These are phyloP conservation scores for Clonostachys chloroleuca DNA, from an alignment of 2,329 filamentous ascomycete species.

Conservation along the genomic window DNA sequence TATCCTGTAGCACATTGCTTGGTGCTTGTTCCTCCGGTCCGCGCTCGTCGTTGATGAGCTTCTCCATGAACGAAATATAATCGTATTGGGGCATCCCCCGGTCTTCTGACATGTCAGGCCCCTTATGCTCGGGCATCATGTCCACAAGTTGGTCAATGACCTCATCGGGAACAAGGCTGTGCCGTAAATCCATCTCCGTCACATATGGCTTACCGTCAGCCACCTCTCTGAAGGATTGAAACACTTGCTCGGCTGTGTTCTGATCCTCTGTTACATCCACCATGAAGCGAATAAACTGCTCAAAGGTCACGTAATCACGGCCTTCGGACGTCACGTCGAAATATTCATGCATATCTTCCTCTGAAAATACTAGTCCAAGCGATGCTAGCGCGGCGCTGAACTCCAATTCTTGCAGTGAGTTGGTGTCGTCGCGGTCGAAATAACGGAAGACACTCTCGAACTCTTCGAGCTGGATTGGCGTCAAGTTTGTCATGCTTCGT, in stretches of 20 bases:
- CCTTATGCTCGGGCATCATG: constrained; percentile 80
- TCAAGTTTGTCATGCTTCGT: constrained; percentile 97
- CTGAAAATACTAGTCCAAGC: constrained; percentile 90
- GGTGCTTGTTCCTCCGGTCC: constrained; percentile 16
- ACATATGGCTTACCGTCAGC: constrained; percentile 99
- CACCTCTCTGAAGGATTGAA: constrained; percentile 95
- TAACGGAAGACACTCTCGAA: constrained; percentile 98
- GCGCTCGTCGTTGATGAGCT: constrained; percentile 53
- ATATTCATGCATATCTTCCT: constrained; percentile 96
- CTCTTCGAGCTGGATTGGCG: constrained; percentile 95
- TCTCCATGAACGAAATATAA: constrained; percentile 97
- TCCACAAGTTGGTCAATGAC: constrained; percentile 89
- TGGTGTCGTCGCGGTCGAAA: constrained; percentile 90
- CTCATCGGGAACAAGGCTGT: constrained; percentile 93
- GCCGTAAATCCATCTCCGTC: constrained; percentile 92
- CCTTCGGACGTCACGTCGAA: constrained; percentile 84
- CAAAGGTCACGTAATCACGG: constrained; percentile 81
- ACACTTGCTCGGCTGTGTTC: constrained; percentile 97
- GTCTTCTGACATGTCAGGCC: constrained; percentile 83
- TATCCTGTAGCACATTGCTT: constrained; percentile 24
- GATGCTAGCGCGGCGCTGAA: constrained; percentile 96
- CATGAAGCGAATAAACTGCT: constrained; percentile 99
- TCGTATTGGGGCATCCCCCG: constrained; percentile 84
- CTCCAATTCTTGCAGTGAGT: constrained; percentile 87
- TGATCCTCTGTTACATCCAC: constrained; percentile 98